phyloP scores from a whole-genome alignment of 306 rosid genomes.

The Fragaria nilgerrensis region DNA sequence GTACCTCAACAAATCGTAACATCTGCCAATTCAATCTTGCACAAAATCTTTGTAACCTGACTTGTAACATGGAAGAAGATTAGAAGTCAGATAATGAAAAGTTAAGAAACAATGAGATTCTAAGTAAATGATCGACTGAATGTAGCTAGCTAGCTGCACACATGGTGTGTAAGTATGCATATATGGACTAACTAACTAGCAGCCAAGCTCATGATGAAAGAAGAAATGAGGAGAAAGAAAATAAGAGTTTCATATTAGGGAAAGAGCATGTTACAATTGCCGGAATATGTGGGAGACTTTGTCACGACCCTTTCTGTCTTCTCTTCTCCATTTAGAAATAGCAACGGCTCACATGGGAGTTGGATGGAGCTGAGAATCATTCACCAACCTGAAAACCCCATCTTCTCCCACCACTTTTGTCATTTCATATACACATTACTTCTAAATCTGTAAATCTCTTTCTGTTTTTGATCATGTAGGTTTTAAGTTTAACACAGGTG shows the following conservation, averaged over 20 bases:
- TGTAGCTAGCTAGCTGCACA: neutral
- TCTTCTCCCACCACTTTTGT: slow-evolving; percentile 27
- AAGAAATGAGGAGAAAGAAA: neutral
- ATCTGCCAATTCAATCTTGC: slow-evolving; percentile 4
- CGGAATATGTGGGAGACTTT: slow-evolving; percentile 54
- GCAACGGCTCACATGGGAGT: slow-evolving; percentile 55
- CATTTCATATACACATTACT: neutral
- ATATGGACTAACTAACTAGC: neutral
- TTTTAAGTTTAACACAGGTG: neutral
- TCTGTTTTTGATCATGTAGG: neutral
- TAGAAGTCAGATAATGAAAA: slow-evolving; percentile 18
- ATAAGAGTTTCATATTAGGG: neutral
- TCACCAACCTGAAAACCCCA: slow-evolving; percentile 50
- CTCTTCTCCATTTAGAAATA: slow-evolving; percentile 24
- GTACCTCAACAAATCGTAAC: neutral
- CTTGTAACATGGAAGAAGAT: slow-evolving; percentile 15
- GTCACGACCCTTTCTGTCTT: slow-evolving; percentile 27
- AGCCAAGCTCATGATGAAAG: neutral
- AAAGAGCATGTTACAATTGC: slow-evolving; percentile 42
- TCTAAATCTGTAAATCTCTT: neutral
- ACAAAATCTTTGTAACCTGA: slow-evolving; percentile 30
- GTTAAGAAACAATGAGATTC: slow-evolving; percentile 20
- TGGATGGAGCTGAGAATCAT: slow-evolving; percentile 43
- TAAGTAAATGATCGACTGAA: slow-evolving; percentile 5
- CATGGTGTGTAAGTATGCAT: neutral